phyloP scores from a whole-genome alignment of 208 protist species.

The Leishmania turanica region DNA sequence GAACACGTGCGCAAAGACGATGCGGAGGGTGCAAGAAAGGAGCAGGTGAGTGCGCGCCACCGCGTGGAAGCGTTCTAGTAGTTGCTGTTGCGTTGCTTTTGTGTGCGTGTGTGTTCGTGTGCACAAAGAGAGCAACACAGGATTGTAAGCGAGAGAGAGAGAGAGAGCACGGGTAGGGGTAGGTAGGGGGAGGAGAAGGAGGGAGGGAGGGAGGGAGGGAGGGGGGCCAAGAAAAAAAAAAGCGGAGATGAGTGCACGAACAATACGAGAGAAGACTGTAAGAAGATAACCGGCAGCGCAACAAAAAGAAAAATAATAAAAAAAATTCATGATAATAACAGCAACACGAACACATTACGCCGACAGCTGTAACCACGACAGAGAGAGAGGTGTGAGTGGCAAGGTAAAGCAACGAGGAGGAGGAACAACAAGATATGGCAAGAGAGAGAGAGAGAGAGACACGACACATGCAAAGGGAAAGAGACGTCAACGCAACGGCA shows the following conservation, averaged over 20 bases:
- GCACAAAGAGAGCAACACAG: background rate
- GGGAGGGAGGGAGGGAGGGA: background rate
- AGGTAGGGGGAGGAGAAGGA: background rate
- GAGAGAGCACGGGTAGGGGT: background rate
- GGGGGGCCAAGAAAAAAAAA: background rate
- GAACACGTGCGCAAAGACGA: background rate
- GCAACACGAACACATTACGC: background rate
- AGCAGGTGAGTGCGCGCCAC: background rate
- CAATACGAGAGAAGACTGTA: background rate
- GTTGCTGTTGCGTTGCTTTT: background rate
- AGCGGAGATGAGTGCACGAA: background rate
- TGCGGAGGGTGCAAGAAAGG: background rate
- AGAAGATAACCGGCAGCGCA: background rate
- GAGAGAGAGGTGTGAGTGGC: background rate
- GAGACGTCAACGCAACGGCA: background rate
- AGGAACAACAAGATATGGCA: background rate
- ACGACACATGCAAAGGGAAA: background rate
- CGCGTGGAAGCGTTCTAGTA: background rate
- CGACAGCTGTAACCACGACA: background rate
- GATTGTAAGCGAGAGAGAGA: background rate
- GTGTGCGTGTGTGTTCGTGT: background rate
- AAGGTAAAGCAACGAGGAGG: background rate
- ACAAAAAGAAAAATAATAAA: constrained; percentile 3
- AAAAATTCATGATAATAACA: constrained; percentile 3
- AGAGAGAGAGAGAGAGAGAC: background rate